These are phyloP conservation scores for Trichosporon sp. DNA, from an alignment of 1,284 basidiomycete genomes.

Conservation along the genomic window DNA sequence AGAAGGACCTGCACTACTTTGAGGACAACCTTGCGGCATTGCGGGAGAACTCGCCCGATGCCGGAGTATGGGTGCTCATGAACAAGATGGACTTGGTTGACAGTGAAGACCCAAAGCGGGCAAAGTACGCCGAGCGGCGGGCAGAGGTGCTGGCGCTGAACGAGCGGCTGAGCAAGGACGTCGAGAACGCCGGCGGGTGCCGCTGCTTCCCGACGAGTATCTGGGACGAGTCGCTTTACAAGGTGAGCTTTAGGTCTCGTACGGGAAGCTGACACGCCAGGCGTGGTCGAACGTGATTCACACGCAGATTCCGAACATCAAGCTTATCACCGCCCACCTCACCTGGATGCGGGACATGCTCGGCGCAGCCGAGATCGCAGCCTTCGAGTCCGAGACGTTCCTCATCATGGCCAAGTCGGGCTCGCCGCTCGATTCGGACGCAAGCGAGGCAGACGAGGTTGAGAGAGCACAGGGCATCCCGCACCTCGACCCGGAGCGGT, in stretches of 20 bases:
- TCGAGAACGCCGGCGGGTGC: slow-evolving; percentile 26
- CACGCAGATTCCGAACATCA: slow-evolving; percentile 88
- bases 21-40: slow-evolving; percentile 76
- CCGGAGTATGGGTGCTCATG: slow-evolving; percentile 81
- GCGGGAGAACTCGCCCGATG: slow-evolving; percentile 58
- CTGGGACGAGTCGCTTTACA: slow-evolving; percentile 95
- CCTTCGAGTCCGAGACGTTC: slow-evolving; percentile 96
- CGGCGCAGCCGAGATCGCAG: slow-evolving; percentile 84
- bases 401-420: slow-evolving; percentile 73
- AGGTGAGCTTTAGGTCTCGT: slow-evolving; percentile 54
- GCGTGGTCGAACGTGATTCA: slow-evolving; percentile 98
- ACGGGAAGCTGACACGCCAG: slow-evolving; percentile 49
- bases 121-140: slow-evolving; percentile 62
- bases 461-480: slow-evolving; percentile 48
- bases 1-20: slow-evolving; percentile 74
- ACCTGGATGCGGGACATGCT: slow-evolving; percentile 77
- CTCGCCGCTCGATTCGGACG: slow-evolving; percentile 42
- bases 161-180: slow-evolving; percentile 44
- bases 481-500: slow-evolving; percentile 69
- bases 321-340: slow-evolving; percentile 79
- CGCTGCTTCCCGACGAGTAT: slow-evolving; percentile 83
- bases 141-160: slow-evolving; percentile 64
- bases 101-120: slow-evolving; percentile 55
- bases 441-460: slow-evolving; percentile 31
- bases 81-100: slow-evolving; percentile 86